Conservation (phyloP, 2,329 filamentous ascomycete species). For the Corynespora cassiicola region DNA sequence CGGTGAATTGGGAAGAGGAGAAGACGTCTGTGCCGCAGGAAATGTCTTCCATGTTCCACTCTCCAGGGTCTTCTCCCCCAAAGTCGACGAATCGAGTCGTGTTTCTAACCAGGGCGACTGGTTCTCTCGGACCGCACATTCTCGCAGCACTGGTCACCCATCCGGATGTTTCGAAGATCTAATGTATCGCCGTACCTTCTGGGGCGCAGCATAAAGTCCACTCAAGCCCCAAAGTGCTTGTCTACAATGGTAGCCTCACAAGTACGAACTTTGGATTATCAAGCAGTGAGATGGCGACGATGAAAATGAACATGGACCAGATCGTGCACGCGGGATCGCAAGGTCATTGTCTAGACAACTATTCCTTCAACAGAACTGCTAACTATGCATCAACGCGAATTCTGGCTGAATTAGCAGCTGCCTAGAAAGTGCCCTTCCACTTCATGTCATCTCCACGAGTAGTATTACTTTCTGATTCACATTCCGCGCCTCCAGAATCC, state of each 20-base stretch:
- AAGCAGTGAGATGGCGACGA: background rate
- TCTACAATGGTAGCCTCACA: conserved; percentile 9
- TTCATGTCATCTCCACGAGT: conserved; percentile 16
- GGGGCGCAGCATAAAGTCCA: background rate
- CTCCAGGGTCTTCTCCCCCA: too few relatives aligned
- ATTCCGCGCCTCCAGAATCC: too few relatives aligned
- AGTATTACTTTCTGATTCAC: background rate
- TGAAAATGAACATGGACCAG: too few relatives aligned
- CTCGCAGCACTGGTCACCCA: conserved; percentile 1
- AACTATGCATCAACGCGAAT: too few relatives aligned
- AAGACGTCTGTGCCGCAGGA: too few relatives aligned
- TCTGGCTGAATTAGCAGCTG: too few relatives aligned
- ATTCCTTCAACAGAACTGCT: too few relatives aligned
- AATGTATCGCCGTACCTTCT: conserved; percentile 33
- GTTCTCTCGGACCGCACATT: conserved; percentile 9
- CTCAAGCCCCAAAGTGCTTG: background rate
- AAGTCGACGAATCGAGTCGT: too few relatives aligned
- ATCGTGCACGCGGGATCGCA: too few relatives aligned
- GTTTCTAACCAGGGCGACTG: conserved; percentile 14
- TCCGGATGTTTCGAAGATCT: conserved; percentile 1
- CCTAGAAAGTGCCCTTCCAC: conserved; percentile 16
- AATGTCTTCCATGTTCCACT: too few relatives aligned
- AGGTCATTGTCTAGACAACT: too few relatives aligned
- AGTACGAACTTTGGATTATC: conserved; percentile 9
- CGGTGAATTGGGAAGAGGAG: too few relatives aligned